These are phyloP conservation scores for Globisporangium solare DNA, from an alignment of 352 stramenopile species.

Conservation along the genomic window DNA sequence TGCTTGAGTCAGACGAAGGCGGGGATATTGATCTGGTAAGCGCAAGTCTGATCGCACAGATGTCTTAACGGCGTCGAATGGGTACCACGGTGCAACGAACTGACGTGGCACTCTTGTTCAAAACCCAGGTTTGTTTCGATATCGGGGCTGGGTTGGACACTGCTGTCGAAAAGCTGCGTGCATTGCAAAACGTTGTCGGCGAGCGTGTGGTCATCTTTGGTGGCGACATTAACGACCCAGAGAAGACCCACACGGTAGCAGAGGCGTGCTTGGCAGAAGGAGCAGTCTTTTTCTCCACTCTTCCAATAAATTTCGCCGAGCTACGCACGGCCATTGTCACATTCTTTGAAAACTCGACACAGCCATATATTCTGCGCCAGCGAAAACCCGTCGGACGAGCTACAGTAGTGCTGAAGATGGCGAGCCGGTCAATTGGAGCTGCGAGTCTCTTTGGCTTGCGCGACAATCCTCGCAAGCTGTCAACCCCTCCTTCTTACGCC, in stretches of 20 bases:
- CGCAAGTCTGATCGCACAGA: neutral
- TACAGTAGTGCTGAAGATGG: conserved; percentile 18
- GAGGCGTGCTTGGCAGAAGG: conserved; percentile 41
- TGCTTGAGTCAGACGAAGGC: conserved; percentile 27
- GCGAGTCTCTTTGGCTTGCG: conserved; percentile 34
- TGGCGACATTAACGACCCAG: conserved; percentile 29
- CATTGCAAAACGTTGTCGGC: conserved; percentile 32
- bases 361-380: conserved; percentile 54
- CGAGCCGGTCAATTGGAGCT: conserved; percentile 31
- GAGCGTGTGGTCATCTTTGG: conserved; percentile 55
- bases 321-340: conserved; percentile 49
- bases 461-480: conserved; percentile 29
- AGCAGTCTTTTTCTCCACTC: conserved; percentile 52
- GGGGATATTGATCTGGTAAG: conserved; percentile 49
- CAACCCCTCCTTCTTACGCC: conserved; percentile 32
- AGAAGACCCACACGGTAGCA: conserved; percentile 27
- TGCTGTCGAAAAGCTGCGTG: conserved; percentile 33
- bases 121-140: conserved; percentile 54
- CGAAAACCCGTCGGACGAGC: conserved; percentile 22
- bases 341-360: conserved; percentile 48
- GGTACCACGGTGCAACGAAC: neutral
- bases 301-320: conserved; percentile 55
- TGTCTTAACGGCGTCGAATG: neutral
- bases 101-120: neutral
- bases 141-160: conserved; percentile 42